Evolutionary conservation across 768 basidiomycete genomes (phyloP).

Genomic region (Cubamyces sp.): DNA sequence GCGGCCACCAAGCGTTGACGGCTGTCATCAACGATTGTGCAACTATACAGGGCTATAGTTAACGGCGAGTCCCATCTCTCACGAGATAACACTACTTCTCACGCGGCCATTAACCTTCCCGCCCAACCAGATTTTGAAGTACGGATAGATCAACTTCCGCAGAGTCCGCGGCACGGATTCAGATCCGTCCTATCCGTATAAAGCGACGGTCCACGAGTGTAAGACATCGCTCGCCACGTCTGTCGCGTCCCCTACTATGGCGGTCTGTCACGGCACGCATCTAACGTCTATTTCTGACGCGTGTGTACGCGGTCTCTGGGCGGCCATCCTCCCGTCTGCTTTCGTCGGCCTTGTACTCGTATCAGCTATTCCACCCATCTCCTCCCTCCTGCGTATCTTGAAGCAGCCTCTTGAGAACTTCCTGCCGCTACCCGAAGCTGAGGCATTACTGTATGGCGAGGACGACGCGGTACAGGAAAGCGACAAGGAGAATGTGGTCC

Average conservation of each 20-base stretch:
- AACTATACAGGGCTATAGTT: too few species aligned
- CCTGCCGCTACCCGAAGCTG: slow-evolving; percentile 35
- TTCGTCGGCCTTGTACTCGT: slow-evolving; percentile 29
- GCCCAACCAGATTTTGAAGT: too few species aligned
- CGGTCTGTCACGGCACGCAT: slow-evolving; percentile 10
- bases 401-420: slow-evolving; percentile 29
- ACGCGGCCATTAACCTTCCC: too few species aligned
- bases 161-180: too few species aligned
- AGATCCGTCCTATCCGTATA: neutral
- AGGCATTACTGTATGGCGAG: slow-evolving; percentile 28
- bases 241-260: slow-evolving; percentile 7
- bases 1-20: too few species aligned
- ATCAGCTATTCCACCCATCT: slow-evolving; percentile 22
- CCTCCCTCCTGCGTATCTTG: slow-evolving; percentile 8
- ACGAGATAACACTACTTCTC: too few species aligned
- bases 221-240: neutral
- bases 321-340: slow-evolving; percentile 32
- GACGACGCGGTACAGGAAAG: slow-evolving; percentile 4
- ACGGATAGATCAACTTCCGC: too few species aligned
- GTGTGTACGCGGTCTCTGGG: slow-evolving; percentile 35
- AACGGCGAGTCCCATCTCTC: too few species aligned
- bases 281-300: slow-evolving; percentile 29
- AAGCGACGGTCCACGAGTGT: neutral
- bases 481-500: slow-evolving; percentile 7
- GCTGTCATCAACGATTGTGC: too few species aligned